Evolutionary conservation across 2,329 filamentous ascomycete genomes (phyloP).

Genomic region (Fusarium neocosmosporiellum): DNA sequence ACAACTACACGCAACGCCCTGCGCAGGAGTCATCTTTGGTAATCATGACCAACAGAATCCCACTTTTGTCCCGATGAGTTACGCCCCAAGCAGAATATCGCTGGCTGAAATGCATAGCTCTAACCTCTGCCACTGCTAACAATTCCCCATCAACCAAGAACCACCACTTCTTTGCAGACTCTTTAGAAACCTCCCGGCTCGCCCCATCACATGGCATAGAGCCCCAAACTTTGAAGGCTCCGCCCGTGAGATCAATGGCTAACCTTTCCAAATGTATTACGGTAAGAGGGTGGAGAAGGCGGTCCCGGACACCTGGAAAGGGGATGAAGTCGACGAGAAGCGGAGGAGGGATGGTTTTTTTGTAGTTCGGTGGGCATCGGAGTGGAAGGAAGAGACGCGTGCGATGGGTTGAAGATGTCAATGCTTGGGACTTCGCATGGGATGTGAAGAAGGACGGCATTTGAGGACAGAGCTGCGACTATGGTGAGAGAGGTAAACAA

Average conservation of each 20-base stretch:
- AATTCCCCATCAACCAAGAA: conserved; percentile 27
- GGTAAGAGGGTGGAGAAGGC: conserved; percentile 10
- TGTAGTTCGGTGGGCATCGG: conserved; percentile 19
- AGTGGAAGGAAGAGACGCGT: not conserved
- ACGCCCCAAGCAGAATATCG: not conserved
- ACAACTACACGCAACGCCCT: not conserved
- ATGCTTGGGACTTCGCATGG: not conserved
- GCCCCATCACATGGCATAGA: conserved; percentile 42
- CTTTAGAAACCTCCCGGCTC: conserved; percentile 57
- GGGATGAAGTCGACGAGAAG: conserved; percentile 28
- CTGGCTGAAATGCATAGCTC: not conserved
- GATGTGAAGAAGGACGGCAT: conserved; percentile 5
- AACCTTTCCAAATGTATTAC: conserved; percentile 18
- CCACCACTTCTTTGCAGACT: conserved; percentile 44
- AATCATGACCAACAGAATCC: too few relatives aligned
- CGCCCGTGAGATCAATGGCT: not conserved
- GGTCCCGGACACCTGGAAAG: conserved; percentile 17
- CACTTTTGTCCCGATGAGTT: too few relatives aligned
- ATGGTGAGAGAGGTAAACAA: conserved; percentile 12
- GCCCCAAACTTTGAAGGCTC: conserved; percentile 13
- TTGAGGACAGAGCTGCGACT: not conserved
- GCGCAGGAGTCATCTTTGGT: not conserved
- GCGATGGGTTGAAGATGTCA: not conserved
- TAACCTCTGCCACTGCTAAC: conserved; percentile 17
- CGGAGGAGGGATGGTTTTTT: conserved; percentile 7